Evolutionary conservation across 2,329 filamentous ascomycete species (phyloP).

Genomic region (Macroventuria anomochaeta): DNA sequence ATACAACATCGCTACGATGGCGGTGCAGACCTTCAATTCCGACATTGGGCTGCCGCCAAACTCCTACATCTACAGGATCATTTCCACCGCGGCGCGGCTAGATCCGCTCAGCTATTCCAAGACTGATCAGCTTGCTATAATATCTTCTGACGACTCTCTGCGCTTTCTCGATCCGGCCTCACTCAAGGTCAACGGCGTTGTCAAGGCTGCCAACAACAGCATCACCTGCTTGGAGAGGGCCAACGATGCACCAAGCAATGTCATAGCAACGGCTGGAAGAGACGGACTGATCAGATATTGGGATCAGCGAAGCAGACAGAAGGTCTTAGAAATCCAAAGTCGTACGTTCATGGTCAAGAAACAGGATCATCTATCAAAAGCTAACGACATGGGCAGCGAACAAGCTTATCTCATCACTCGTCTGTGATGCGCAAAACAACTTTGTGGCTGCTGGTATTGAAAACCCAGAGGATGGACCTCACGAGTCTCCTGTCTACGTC

Average conservation of each 20-base stretch:
- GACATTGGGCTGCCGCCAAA: conserved; percentile 40
- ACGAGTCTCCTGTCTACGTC: conserved; percentile 47
- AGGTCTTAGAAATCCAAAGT: conserved; percentile 47
- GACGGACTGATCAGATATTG: conserved; percentile 71
- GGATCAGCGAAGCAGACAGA: conserved; percentile 66
- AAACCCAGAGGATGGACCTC: conserved; percentile 60
- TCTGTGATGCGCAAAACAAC: conserved; percentile 62
- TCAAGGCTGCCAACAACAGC: conserved; percentile 65
- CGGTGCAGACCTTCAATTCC: conserved; percentile 24
- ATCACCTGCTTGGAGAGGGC: conserved; percentile 68
- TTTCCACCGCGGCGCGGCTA: conserved; percentile 41
- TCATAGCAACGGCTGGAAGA: conserved; percentile 73
- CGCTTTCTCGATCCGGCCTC: conserved; percentile 67
- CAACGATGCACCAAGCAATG: conserved; percentile 56
- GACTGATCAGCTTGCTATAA: conserved; percentile 60
- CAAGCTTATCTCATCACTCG: conserved; percentile 68
- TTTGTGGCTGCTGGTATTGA: conserved; percentile 77
- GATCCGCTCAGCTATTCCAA: conserved; percentile 40
- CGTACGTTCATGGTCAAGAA: conserved; percentile 24
- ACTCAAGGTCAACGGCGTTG: conserved; percentile 58
- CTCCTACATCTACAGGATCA: conserved; percentile 50
- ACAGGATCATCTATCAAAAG: not conserved
- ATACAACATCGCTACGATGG: conserved; percentile 27
- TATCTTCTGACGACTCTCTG: conserved; percentile 74
- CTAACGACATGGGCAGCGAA: conserved; percentile 51